phyloP scores from a whole-genome alignment of 805 yeast species.

The Yamadazyma paraphyllophila region DNA sequence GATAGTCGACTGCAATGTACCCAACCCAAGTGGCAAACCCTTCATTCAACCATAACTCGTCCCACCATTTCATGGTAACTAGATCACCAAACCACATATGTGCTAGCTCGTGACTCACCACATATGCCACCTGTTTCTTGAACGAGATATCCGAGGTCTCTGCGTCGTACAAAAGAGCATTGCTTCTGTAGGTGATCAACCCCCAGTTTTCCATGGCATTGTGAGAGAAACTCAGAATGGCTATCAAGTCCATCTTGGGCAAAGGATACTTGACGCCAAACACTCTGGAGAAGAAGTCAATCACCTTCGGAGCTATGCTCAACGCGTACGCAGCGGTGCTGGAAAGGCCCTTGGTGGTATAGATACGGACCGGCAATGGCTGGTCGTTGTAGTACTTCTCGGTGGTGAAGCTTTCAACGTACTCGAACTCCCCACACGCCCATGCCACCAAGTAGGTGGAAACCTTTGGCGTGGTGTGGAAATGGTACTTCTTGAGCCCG shows the following conservation, averaged over 20 bases:
- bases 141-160: constrained; percentile 47
- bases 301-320: constrained; percentile 46
- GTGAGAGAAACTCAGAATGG: constrained; percentile 76
- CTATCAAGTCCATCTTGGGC: constrained; percentile 77
- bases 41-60: constrained; percentile 85
- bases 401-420: constrained; percentile 45
- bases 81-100: constrained; percentile 92
- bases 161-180: constrained; percentile 48
- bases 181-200: constrained; percentile 62
- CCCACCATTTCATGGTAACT: constrained; percentile 95
- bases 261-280: constrained; percentile 64
- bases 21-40: constrained; percentile 91
- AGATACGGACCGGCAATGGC: constrained; percentile 49
- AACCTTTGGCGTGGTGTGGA: constrained; percentile 52
- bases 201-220: constrained; percentile 96
- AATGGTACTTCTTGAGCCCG: constrained; percentile 27
- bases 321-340: constrained; percentile 49
- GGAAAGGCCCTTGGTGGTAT: constrained; percentile 50
- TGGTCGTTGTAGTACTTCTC: constrained; percentile 34
- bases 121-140: constrained; percentile 75
- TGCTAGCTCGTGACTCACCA: constrained; percentile 81
- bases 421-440: constrained; percentile 58
- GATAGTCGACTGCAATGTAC: constrained; percentile 61
- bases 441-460: constrained; percentile 58
- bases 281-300: constrained; percentile 47